Conservation (phyloP, 2,329 filamentous ascomycete species). For the Keithomyces neogunnii region DNA sequence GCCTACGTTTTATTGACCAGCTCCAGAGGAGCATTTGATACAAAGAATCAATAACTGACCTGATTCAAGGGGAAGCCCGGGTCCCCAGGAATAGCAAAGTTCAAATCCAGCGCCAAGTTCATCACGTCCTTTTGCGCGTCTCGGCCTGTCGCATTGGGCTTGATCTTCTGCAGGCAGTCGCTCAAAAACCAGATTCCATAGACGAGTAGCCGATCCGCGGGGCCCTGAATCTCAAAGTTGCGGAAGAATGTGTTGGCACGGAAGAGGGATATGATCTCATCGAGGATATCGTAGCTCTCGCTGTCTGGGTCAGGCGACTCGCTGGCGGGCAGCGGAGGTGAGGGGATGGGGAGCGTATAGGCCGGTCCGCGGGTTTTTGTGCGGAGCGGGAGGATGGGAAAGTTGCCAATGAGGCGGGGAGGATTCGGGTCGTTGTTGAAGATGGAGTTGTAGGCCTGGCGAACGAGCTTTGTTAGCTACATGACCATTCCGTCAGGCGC, state of each 20-base stretch:
- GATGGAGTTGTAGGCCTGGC: slow-evolving; percentile 92
- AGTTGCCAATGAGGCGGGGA: slow-evolving; percentile 67
- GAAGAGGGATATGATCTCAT: slow-evolving; percentile 88
- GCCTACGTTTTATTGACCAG: background rate
- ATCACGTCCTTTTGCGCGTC: slow-evolving; percentile 66
- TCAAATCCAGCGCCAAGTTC: slow-evolving; percentile 82
- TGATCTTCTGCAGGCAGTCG: slow-evolving; percentile 84
- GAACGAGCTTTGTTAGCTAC: slow-evolving; percentile 6
- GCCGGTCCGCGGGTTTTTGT: slow-evolving; percentile 94
- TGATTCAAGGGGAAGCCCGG: slow-evolving; percentile 91
- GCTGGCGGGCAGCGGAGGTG: slow-evolving; percentile 45
- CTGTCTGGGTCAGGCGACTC: slow-evolving; percentile 72
- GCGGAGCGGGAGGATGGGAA: slow-evolving; percentile 87
- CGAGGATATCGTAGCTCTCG: slow-evolving; percentile 92
- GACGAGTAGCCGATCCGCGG: slow-evolving; percentile 86
- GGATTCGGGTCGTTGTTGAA: slow-evolving; percentile 74
- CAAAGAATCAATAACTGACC: slow-evolving; percentile 29
- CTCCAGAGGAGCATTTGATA: background rate
- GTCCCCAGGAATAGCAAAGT: slow-evolving; percentile 93
- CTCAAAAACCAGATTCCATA: slow-evolving; percentile 95
- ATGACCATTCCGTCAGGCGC: background rate
- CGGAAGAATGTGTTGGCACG: slow-evolving; percentile 98
- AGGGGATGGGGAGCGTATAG: slow-evolving; percentile 64
- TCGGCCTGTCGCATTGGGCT: slow-evolving; percentile 56
- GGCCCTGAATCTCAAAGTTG: slow-evolving; percentile 98